Evolutionary conservation across 139 green algal species (phyloP).

Genomic region (Eudorina sp.): DNA sequence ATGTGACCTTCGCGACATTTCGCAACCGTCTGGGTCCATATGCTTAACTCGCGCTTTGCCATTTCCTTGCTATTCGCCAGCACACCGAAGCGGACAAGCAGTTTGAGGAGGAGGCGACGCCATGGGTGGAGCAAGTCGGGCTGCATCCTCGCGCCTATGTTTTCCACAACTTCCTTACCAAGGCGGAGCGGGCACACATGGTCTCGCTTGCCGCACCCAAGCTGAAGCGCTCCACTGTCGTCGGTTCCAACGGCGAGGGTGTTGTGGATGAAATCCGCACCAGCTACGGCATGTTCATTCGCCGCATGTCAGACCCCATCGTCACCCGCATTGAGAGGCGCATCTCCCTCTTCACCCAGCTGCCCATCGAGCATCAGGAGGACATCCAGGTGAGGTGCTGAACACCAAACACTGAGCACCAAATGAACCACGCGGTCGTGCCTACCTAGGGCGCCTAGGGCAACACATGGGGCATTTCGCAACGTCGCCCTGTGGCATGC

Average conservation of each 20-base stretch:
- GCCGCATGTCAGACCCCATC: conserved; percentile 55
- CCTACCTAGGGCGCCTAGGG: no score
- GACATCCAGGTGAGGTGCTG: conserved; percentile 58
- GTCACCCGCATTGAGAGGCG: conserved; percentile 64
- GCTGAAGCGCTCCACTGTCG: conserved; percentile 83
- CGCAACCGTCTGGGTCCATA: no score
- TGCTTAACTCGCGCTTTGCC: neutral
- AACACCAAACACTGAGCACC: neutral
- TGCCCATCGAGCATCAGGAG: conserved; percentile 68
- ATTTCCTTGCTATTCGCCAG: neutral
- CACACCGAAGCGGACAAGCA: conserved; percentile 13
- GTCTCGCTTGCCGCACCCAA: conserved; percentile 59
- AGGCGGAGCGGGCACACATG: conserved; percentile 78
- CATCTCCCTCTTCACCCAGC: conserved; percentile 63
- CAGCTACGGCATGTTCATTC: conserved; percentile 58
- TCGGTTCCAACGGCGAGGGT: conserved; percentile 64
- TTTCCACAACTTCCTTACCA: conserved; percentile 87
- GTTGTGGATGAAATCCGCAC: conserved; percentile 80
- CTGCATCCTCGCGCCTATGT: conserved; percentile 75
- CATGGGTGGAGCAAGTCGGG: conserved; percentile 75
- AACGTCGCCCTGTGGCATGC: no score
- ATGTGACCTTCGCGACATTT: neutral
- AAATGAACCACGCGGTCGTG: no score
- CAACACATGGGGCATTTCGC: no score
- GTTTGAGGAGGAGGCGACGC: conserved; percentile 34